Conservation (phyloP, 306 rosid genomes). For the Medicago ruthenica region DNA sequence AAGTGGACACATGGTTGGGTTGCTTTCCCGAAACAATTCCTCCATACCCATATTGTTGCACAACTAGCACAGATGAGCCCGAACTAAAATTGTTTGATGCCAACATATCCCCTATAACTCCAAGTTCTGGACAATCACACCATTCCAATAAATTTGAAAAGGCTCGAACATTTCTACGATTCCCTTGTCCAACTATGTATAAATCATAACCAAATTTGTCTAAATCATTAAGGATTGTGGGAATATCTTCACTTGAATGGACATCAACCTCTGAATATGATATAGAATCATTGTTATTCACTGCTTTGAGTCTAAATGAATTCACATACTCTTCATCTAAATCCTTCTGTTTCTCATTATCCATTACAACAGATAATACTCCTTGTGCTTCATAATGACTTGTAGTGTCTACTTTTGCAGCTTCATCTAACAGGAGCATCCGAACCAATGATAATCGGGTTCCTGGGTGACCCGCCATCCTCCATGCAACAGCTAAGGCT, state of each 20-base stretch:
- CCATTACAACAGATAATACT: neutral
- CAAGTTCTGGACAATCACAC: neutral
- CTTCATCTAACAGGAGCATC: neutral
- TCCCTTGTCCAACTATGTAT: neutral
- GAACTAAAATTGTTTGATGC: neutral
- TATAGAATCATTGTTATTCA: neutral
- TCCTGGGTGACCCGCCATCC: neutral
- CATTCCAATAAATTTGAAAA: neutral
- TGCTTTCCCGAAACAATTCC: neutral
- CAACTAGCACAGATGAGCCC: neutral
- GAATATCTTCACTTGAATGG: neutral
- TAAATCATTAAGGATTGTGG: neutral
- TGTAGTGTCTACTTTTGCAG: neutral
- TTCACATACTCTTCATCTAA: neutral
- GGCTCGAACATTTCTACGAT: neutral
- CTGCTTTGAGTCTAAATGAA: neutral
- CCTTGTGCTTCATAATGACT: neutral
- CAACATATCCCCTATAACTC: neutral
- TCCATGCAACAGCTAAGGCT: neutral
- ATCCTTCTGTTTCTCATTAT: neutral
- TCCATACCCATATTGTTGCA: neutral
- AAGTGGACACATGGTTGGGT: neutral
- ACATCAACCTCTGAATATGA: neutral
- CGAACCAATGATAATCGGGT: neutral
- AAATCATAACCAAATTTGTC: neutral